Conservation (phyloP, 345 rosid species). For the Salix purpurea region DNA sequence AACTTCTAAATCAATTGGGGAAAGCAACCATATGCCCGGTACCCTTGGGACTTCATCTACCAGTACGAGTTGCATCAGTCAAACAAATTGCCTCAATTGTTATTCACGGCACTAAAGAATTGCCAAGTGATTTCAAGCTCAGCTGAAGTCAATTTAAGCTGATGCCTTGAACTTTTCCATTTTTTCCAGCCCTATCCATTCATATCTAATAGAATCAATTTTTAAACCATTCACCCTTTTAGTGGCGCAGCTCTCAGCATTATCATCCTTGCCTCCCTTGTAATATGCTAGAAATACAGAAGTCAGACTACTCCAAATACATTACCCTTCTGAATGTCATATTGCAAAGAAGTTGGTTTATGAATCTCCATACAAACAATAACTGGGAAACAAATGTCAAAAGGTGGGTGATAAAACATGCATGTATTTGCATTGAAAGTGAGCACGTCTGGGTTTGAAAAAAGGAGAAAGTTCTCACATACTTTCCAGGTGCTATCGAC, state of each 20-base stretch:
- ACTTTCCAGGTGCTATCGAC: conserved; percentile 96
- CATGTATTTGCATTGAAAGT: background rate
- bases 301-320: background rate
- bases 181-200: background rate
- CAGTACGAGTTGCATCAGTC: background rate
- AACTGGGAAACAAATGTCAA: background rate
- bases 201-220: background rate
- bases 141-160: background rate
- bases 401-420: background rate
- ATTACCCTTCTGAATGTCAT: background rate
- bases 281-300: background rate
- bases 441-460: background rate
- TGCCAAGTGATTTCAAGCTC: background rate
- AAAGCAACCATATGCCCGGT: background rate
- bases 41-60: background rate
- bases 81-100: background rate
- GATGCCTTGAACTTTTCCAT: background rate
- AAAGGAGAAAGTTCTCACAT: conserved; percentile 33
- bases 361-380: background rate
- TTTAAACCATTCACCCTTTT: background rate
- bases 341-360: background rate
- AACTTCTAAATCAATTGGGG: background rate
- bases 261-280: background rate
- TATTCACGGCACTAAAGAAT: background rate
- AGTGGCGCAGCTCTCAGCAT: background rate